phyloP scores from a whole-genome alignment of 2,329 filamentous ascomycete genomes.

The Byssoonygena ceratinophila region DNA sequence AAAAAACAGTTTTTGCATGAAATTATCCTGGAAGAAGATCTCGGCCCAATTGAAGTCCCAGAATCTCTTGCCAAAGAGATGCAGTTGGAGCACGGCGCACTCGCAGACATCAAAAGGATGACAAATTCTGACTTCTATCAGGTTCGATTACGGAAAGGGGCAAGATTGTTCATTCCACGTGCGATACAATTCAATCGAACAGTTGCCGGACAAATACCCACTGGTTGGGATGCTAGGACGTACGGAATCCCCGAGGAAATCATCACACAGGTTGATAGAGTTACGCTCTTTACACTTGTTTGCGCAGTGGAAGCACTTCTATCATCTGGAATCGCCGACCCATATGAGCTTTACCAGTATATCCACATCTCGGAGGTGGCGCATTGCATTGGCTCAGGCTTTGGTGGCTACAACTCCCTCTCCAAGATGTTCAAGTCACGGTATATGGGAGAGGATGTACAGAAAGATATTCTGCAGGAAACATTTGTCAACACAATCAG shows the following conservation, averaged over 20 bases:
- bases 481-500: constrained; percentile 29
- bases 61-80: constrained; percentile 26
- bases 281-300: constrained; percentile 27
- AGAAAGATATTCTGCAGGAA: constrained; percentile 30
- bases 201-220: constrained; percentile 30
- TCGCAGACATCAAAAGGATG: constrained; percentile 19
- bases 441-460: constrained; percentile 25
- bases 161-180: constrained; percentile 28
- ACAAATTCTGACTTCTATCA: background rate
- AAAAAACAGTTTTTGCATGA: constrained; percentile 28
- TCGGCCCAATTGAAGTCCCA: constrained; percentile 25
- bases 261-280: constrained; percentile 28
- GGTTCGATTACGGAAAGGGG: constrained; percentile 22
- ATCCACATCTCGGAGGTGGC: constrained; percentile 31
- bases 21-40: constrained; percentile 14
- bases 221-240: constrained; percentile 26
- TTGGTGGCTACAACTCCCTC: constrained; percentile 23
- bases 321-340: constrained; percentile 28
- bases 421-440: constrained; percentile 25
- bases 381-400: constrained; percentile 27
- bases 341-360: constrained; percentile 24
- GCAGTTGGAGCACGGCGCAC: constrained; percentile 26
- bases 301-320: constrained; percentile 28
- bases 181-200: constrained; percentile 21
- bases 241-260: constrained; percentile 33